Evolutionary conservation across 176 grass and related monocot species (phyloP), one percentile per base, ranked within the genome.

Genomic region (Oryza glaberrima): DNA sequence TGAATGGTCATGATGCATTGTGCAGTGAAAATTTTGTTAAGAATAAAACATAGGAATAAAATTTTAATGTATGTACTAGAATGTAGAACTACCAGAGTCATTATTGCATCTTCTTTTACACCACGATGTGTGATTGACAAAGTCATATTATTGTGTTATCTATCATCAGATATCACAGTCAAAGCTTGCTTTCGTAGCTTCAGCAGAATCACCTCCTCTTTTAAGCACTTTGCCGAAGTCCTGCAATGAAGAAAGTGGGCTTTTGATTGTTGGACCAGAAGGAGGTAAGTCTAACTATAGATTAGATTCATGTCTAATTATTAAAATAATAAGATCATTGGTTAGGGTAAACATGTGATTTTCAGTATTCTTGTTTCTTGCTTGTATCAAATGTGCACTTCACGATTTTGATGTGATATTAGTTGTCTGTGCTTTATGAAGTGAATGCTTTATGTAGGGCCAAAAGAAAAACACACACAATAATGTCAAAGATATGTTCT

Each of bases 241-340:
- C 16, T 77, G 48, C 17, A 60, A 12, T n/a, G 86, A 94, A 65
- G 80, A 94, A 48, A 98, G 32, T 11, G 93, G 96, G 72, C 13
- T 94, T 83, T 76, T 98, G 32, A 89, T 98, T 89, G 35, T 98
- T 89, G 96, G 96, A 48, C 96, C 91, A 67, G 96, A 95, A 92
- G 96, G 96, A 82, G 96, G 93, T 92, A 87, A 87, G 64, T 19
- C 7, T 7, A 70, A 81, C 69, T 80, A 14, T 61, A 19, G 8
- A 61, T 4, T 28, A 20, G 1, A 32, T 67, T 79, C 13, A 26
- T 66, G 54, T 65, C 51, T 65, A 51, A 65, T 28, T 64, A 23
- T 80, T 80, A 20, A 73, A 67, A 48, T 4, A 58, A 56, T 4
- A 58, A 56, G 8, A 67, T 22, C 35, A 68, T 4, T 68, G 35